Percentiles rank a stretch among this genome's conserved stretches.
These are phyloP conservation scores for Nannochloropsis oceanica DNA, from an alignment of 108 stramenopile species.

Conservation along the genomic window DNA sequence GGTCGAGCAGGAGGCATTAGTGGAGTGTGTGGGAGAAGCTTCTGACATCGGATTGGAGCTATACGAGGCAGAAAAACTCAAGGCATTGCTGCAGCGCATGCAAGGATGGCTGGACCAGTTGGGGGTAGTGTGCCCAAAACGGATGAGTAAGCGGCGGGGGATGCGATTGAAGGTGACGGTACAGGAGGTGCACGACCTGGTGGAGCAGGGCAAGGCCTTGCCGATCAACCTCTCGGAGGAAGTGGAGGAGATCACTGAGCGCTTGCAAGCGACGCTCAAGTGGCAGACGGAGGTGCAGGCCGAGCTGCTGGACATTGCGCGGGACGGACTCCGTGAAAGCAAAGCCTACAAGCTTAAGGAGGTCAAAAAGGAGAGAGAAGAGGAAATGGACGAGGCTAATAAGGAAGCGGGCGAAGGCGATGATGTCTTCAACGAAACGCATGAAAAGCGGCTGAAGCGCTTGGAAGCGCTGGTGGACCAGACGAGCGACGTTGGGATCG, in stretches of 20 bases:
- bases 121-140: conserved; percentile 15
- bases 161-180: conserved; percentile 14
- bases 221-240: conserved; percentile 14
- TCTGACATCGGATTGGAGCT: background rate
- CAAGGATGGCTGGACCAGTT: conserved; percentile 17
- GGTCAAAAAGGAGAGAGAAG: background rate
- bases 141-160: conserved; percentile 20
- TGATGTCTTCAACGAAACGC: background rate
- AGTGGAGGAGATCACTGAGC: background rate
- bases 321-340: background rate
- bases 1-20: background rate
- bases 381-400: background rate
- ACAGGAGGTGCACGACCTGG: conserved; percentile 1
- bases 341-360: background rate
- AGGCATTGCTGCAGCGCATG: conserved; percentile 1
- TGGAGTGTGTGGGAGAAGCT: background rate
- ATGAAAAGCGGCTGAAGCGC: background rate
- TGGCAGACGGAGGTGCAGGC: background rate
- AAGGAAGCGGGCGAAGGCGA: background rate
- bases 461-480: background rate
- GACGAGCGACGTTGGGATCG: background rate
- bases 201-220: conserved; percentile 6
- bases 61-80: conserved; percentile 9
- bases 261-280: background rate
- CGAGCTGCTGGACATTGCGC: background rate